Evolutionary conservation across 1,284 basidiomycete genomes (phyloP).

Genomic region (Tilletia caries): DNA sequence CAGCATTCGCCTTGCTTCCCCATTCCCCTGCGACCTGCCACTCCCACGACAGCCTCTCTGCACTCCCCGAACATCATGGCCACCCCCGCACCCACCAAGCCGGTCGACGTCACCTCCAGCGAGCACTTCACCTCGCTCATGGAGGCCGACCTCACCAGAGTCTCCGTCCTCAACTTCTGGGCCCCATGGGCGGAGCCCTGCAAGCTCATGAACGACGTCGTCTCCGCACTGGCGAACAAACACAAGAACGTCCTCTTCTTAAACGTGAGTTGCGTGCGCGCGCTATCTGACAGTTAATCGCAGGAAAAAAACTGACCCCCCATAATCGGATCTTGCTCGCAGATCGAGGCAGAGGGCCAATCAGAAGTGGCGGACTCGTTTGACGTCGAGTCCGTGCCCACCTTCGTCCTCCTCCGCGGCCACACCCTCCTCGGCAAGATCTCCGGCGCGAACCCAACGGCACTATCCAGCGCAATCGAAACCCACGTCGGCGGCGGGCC

Average conservation of each 20-base stretch:
- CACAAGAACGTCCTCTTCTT: conserved; percentile 70
- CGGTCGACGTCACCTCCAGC: conserved; percentile 47
- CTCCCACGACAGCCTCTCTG: no score
- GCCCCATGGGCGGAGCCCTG: conserved; percentile 53
- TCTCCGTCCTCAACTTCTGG: conserved; percentile 53
- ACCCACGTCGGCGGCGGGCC: conserved; percentile 54
- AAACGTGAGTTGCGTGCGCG: conserved; percentile 57
- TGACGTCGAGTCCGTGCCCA: conserved; percentile 83
- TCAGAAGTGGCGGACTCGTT: conserved; percentile 90
- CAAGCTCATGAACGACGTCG: conserved; percentile 51
- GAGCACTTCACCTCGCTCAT: conserved; percentile 46
- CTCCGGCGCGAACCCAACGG: conserved; percentile 75
- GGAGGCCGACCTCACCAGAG: conserved; percentile 45
- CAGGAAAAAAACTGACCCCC: neutral
- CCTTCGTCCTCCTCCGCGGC: conserved; percentile 79
- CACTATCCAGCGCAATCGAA: conserved; percentile 66
- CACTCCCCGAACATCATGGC: no score
- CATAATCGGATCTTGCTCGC: conserved; percentile 18
- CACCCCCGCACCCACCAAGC: neutral
- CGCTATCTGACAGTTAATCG: neutral
- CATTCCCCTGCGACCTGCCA: no score
- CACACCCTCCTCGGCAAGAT: conserved; percentile 81
- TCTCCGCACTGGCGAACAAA: conserved; percentile 63
- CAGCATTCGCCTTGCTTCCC: no score
- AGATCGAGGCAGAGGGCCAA: conserved; percentile 87